phyloP scores from a whole-genome alignment of 129 eudicot species.

The Arctium minus region DNA sequence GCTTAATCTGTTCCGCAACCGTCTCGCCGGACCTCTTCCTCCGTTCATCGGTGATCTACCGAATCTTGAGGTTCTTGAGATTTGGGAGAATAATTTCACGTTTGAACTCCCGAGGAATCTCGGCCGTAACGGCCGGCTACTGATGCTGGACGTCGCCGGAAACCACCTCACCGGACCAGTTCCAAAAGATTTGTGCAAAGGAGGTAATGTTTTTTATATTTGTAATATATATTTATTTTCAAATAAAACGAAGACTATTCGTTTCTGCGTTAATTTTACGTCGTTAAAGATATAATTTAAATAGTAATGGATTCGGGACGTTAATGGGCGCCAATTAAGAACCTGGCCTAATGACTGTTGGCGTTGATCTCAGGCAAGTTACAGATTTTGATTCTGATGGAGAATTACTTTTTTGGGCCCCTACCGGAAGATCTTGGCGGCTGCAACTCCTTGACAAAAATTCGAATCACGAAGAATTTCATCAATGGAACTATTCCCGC shows the following conservation, averaged over 20 bases:
- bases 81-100: constrained; percentile 87
- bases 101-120: constrained; percentile 61
- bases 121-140: constrained; percentile 57
- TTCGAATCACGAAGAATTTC: constrained; percentile 55
- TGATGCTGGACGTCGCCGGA: constrained; percentile 48
- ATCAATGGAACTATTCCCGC: constrained; percentile 68
- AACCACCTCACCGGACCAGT: constrained; percentile 75
- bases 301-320: neutral
- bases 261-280: neutral
- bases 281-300: neutral
- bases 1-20: constrained; percentile 51
- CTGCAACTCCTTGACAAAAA: constrained; percentile 52
- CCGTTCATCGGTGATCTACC: constrained; percentile 70
- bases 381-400: constrained; percentile 49
- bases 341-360: neutral
- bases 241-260: neutral
- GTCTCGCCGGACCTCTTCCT: constrained; percentile 71
- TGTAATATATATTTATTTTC: too few relatives aligned
- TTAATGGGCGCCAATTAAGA: neutral
- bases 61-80: constrained; percentile 63
- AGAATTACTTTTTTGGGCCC: constrained; percentile 62
- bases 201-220: constrained; percentile 31
- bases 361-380: constrained; percentile 36
- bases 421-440: constrained; percentile 66
- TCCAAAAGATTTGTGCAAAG: constrained; percentile 62